Evolutionary conservation across 2,329 filamentous ascomycete species (phyloP).

Genomic region (Claviceps sp.): DNA sequence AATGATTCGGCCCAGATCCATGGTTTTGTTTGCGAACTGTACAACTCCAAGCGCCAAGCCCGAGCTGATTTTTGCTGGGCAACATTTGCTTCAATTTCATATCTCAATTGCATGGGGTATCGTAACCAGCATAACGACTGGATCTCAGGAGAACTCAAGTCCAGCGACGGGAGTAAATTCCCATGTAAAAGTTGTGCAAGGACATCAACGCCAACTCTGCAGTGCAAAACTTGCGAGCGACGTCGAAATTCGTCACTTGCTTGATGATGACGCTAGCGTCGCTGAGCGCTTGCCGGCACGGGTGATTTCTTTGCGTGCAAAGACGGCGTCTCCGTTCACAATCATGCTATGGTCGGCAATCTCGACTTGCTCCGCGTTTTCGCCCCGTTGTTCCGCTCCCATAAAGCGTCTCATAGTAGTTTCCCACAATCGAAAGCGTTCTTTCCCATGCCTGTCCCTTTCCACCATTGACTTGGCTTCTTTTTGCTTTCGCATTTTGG

Average conservation of each 20-base stretch:
- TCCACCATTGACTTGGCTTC: conserved; percentile 45
- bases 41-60: neutral
- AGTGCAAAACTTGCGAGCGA: neutral
- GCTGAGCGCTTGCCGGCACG: conserved; percentile 30
- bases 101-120: neutral
- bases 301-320: conserved; percentile 39
- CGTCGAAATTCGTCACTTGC: neutral
- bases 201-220: neutral
- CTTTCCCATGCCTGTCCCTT: conserved; percentile 36
- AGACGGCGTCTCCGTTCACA: conserved; percentile 42
- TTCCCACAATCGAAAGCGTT: conserved; percentile 48
- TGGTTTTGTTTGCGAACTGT: neutral
- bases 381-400: conserved; percentile 15
- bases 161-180: neutral
- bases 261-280: conserved; percentile 7
- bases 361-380: conserved; percentile 29
- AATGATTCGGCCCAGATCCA: neutral
- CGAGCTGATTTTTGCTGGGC: neutral
- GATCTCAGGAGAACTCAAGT: neutral
- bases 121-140: neutral
- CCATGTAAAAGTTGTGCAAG: neutral
- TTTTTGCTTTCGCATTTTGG: conserved; percentile 51
- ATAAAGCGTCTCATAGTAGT: conserved; percentile 45
- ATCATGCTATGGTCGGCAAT: conserved; percentile 52
- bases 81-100: neutral